These are phyloP conservation scores for Penicillium sp. DNA, from an alignment of 2,329 filamentous ascomycete genomes.

Conservation along the genomic window DNA sequence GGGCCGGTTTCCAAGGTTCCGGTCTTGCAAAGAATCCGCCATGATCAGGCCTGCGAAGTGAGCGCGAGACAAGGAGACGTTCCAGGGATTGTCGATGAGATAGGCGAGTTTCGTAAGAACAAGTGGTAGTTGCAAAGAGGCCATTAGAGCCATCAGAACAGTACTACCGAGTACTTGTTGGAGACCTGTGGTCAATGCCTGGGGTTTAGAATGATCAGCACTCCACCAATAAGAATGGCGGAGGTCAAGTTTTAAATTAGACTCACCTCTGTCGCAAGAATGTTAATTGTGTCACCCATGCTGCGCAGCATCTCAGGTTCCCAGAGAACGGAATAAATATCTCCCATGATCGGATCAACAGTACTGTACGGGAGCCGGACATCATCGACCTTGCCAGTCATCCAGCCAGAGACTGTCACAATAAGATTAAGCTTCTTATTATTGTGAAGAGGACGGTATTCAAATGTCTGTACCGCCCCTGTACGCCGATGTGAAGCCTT, in stretches of 20 bases:
- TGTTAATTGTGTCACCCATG: constrained; percentile 98
- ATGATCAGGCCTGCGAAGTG: constrained; percentile 87
- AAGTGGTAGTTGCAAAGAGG: constrained; percentile 86
- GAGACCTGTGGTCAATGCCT: constrained; percentile 92
- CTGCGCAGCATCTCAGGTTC: constrained; percentile 97
- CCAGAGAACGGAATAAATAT: constrained; percentile 95
- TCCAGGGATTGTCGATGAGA: constrained; percentile 97
- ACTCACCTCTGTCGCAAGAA: constrained; percentile 88
- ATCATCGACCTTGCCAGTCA: constrained; percentile 97
- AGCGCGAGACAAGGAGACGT: constrained; percentile 89
- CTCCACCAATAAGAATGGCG: neutral
- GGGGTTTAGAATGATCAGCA: constrained; percentile 26
- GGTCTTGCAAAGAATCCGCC: constrained; percentile 88
- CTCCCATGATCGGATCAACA: constrained; percentile 95
- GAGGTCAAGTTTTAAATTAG: neutral
- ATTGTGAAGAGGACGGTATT: constrained; percentile 94
- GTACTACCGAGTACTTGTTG: constrained; percentile 94
- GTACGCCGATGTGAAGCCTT: constrained; percentile 84
- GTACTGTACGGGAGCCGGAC: constrained; percentile 94
- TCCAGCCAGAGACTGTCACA: constrained; percentile 94
- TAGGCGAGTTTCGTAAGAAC: constrained; percentile 92
- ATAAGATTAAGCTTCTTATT: constrained; percentile 97
- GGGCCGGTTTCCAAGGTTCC: constrained; percentile 85
- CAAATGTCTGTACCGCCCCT: constrained; percentile 91
- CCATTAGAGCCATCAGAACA: constrained; percentile 85